Base-by-base conservation (phyloP, 805 yeast species). In the Lipomyces sp. region DNA sequence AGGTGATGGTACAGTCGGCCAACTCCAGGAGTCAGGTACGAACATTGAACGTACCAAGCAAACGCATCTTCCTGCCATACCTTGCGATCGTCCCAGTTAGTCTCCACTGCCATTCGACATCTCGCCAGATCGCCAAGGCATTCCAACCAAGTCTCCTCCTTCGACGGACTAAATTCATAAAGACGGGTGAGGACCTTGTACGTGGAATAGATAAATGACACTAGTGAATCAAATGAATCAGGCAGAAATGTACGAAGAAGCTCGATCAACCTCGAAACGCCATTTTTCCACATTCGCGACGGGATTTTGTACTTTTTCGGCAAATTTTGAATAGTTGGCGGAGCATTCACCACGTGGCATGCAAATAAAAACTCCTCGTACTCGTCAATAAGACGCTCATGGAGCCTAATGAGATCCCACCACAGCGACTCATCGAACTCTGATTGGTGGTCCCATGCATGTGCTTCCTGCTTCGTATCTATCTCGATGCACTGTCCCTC, bases 1-100 rank as follows among this genome's bases (percentile, higher is more conserved):
- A 68, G 58, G 34, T 66, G 62, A 39, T 67, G 71, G 48, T 69
- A 66, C 15, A 64, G 29, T 29, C 71, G 37, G 15, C 71, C 71
- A 18, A 59, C 60, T 5, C 64, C 64, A 4, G 71, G 71, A 32
- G 58, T 48, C 13, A 55, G 11, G 30, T 55, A 51, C 10, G 67
- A 42, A 35, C 71, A 61, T 5, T 64, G 54, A 5, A 60, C 56
- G 50, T 69, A 69, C 71, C 71, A 66, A 53, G 48, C 59, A 33
- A 55, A 55, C 15, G 70, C 70, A 15, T 42, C 54, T 8, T 48
- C 61, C n/a, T 56, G 56, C 71, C 71, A 69, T 4, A 29, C 13
- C 48, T 53, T 33, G 10, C 45, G 34, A 15, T 33, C 62, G 11
- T 53, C 48, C n/a, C n/a, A 13, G 24, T 63, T 56, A 11, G 37